phyloP scores from a whole-genome alignment of 805 yeast genomes.

The Starmerella ratchasimensis region DNA sequence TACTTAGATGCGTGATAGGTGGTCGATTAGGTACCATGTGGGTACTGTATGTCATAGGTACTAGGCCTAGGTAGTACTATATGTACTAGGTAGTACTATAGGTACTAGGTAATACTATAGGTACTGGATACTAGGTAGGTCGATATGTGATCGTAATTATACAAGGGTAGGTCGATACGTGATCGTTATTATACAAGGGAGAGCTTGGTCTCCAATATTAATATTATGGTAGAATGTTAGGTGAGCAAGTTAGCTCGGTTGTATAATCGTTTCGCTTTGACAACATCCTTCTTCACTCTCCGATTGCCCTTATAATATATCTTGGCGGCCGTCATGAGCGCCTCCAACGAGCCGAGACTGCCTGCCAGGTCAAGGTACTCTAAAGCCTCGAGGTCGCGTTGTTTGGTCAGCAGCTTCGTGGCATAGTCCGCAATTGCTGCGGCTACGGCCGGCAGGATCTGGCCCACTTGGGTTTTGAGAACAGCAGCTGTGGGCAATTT shows the following conservation, averaged over 20 bases:
- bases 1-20: no score
- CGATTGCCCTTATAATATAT: constrained; percentile 48
- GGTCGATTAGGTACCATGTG: no score
- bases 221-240: no score
- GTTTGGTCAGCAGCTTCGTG: constrained; percentile 14
- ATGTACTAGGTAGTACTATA: no score
- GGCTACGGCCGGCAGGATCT: constrained; percentile 1
- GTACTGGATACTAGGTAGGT: no score
- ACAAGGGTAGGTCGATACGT: no score
- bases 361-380: constrained; percentile 51
- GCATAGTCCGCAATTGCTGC: constrained; percentile 8
- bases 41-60: no score
- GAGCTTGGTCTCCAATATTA: no score
- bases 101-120: no score
- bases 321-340: constrained; percentile 55
- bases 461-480: not conserved
- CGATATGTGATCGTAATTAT: no score
- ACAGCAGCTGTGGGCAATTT: not conserved
- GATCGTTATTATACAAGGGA: no score
- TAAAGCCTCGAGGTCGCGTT: constrained; percentile 45
- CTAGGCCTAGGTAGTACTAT: no score
- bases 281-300: constrained; percentile 41
- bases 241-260: constrained; percentile 25
- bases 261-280: constrained; percentile 56
- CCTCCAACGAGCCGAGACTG: constrained; percentile 50